Conservation (phyloP, 2,329 filamentous ascomycete genomes). For the Botrytis deweyae region DNA sequence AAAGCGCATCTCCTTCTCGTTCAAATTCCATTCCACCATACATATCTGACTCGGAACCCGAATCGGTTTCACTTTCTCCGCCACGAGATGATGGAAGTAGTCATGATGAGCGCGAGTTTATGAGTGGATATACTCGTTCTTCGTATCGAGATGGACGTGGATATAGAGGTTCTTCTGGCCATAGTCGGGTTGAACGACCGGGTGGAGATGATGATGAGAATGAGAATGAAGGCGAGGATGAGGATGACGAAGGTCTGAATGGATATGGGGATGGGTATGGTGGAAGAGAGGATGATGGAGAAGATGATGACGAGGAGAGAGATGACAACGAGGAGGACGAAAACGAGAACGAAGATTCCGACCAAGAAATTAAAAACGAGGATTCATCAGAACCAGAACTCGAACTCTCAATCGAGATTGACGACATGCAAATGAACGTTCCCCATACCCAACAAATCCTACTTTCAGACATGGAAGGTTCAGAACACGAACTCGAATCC, state of each 20-base stretch:
- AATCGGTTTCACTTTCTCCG: neutral
- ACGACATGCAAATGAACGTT: neutral
- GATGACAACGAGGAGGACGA: neutral
- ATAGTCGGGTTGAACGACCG: neutral
- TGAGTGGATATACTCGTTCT: neutral
- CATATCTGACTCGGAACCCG: neutral
- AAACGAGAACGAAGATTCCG: neutral
- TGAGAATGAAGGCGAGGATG: neutral
- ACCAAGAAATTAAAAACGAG: neutral
- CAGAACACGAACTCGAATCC: neutral
- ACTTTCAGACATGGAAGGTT: neutral
- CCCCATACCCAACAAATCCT: neutral
- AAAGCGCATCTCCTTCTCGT: neutral
- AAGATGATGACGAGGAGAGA: too few relatives aligned
- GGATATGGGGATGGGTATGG: neutral
- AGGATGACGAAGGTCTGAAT: too few relatives aligned
- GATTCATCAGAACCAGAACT: neutral
- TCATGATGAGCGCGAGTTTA: neutral
- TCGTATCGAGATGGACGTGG: neutral
- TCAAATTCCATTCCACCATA: neutral
- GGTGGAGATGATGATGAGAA: neutral
- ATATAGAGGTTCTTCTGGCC: neutral
- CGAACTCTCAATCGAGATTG: neutral
- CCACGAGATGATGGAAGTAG: too few relatives aligned
- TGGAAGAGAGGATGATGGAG: neutral